These are phyloP conservation scores for Fusarium virguliforme DNA, from an alignment of 2,329 filamentous ascomycete genomes.

Conservation along the genomic window DNA sequence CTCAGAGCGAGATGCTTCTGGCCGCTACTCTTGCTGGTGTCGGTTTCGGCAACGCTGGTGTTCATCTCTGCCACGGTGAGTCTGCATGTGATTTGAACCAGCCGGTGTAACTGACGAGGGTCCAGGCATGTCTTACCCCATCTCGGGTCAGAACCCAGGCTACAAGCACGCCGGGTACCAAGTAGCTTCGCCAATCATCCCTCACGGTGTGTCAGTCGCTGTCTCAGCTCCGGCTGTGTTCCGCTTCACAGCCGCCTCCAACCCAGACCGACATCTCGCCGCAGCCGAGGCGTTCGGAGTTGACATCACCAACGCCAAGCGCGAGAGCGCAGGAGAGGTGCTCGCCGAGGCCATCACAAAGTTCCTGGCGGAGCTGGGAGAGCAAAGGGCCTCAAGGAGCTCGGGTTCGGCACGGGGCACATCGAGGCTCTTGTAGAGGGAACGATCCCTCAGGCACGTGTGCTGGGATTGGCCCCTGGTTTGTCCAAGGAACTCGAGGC, in stretches of 20 bases:
- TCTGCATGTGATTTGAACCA: slow-evolving; percentile 24
- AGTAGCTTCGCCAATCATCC: slow-evolving; percentile 84
- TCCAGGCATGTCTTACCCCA: slow-evolving; percentile 94
- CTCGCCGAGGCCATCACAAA: slow-evolving; percentile 85
- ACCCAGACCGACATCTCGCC: slow-evolving; percentile 90
- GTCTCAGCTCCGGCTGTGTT: slow-evolving; percentile 96
- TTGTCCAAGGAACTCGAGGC: slow-evolving; percentile 78
- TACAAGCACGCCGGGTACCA: slow-evolving; percentile 93
- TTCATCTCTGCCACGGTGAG: slow-evolving; percentile 80
- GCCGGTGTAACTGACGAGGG: slow-evolving; percentile 25
- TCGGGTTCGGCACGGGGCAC: slow-evolving; percentile 85
- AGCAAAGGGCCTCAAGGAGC: slow-evolving; percentile 83
- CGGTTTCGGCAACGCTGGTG: slow-evolving; percentile 97
- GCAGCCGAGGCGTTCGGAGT: slow-evolving; percentile 94
- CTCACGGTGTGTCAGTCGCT: slow-evolving; percentile 95
- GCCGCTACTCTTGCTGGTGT: slow-evolving; percentile 95
- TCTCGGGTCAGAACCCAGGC: slow-evolving; percentile 91
- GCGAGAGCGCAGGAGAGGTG: slow-evolving; percentile 90
- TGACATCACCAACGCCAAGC: slow-evolving; percentile 89
- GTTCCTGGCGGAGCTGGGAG: slow-evolving; percentile 87
- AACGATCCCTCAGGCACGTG: slow-evolving; percentile 91
- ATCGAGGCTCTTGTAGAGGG: slow-evolving; percentile 91
- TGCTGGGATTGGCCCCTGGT: slow-evolving; percentile 91
- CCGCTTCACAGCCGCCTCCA: slow-evolving; percentile 90
- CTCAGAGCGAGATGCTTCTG: slow-evolving; percentile 95